These are phyloP conservation scores for Cardiospermum halicacabum DNA, from an alignment of 345 rosid genomes.

Conservation along the genomic window DNA sequence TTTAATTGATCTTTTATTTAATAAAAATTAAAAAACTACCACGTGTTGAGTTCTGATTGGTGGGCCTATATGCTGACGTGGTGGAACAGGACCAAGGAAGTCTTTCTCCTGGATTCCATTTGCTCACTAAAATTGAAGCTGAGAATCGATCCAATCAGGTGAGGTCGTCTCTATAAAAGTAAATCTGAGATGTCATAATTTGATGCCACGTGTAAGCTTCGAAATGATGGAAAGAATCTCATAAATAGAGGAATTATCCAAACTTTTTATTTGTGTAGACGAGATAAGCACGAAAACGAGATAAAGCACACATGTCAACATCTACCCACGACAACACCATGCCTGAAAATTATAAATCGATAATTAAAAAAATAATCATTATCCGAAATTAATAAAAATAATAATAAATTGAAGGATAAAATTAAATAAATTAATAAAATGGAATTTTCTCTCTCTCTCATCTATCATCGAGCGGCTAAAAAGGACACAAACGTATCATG, in stretches of 20 bases:
- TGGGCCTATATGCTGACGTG: too few relatives aligned
- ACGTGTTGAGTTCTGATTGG: too few relatives aligned
- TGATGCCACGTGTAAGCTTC: background rate
- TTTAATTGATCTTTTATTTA: too few relatives aligned
- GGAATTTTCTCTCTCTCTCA: too few relatives aligned
- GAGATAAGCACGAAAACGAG: conserved; percentile 36
- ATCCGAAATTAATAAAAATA: too few relatives aligned
- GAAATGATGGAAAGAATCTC: background rate
- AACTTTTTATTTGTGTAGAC: conserved; percentile 2
- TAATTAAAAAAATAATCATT: too few relatives aligned
- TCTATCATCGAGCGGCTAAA: conserved; percentile 17
- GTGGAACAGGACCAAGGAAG: too few relatives aligned
- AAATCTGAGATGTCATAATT: background rate
- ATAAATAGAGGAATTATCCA: background rate
- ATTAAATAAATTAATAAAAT: too few relatives aligned
- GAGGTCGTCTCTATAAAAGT: background rate
- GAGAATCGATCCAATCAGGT: background rate
- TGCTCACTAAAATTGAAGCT: background rate
- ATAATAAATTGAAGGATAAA: too few relatives aligned
- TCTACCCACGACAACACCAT: background rate
- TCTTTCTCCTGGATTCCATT: conserved; percentile 10
- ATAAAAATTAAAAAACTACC: too few relatives aligned
- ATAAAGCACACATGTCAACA: conserved; percentile 40
- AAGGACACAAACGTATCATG: conserved; percentile 15
- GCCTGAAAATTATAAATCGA: too few relatives aligned